Evolutionary conservation across 139 green algal species (phyloP).

Genomic region (Chlamydomonas sp.): DNA sequence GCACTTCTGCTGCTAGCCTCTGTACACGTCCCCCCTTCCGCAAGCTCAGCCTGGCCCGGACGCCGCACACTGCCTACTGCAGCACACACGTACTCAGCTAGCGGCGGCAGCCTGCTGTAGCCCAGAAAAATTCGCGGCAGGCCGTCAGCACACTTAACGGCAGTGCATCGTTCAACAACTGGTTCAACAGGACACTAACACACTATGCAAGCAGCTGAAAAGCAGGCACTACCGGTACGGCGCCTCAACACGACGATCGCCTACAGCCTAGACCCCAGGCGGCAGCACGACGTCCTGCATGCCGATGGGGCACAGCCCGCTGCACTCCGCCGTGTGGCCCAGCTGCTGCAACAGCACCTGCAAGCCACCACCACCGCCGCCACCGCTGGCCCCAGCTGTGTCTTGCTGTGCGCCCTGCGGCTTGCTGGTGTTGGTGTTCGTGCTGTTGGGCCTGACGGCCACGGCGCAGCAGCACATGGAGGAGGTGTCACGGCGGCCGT

Average conservation of each 20-base stretch:
- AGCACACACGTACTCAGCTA: no score
- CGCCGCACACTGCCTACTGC: no score
- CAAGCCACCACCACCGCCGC: neutral
- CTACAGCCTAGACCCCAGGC: neutral
- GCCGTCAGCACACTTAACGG: no score
- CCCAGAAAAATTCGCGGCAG: no score
- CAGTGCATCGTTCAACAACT: no score
- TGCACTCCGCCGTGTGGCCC: neutral
- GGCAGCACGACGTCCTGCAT: constrained; percentile 1
- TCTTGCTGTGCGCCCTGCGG: neutral
- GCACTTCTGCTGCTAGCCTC: no score
- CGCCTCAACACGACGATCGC: neutral
- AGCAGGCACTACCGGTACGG: neutral
- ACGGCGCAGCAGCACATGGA: neutral
- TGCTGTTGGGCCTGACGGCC: neutral
- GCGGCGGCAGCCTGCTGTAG: no score
- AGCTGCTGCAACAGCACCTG: neutral
- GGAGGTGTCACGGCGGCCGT: neutral
- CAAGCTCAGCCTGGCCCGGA: no score
- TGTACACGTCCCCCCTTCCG: no score
- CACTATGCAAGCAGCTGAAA: neutral
- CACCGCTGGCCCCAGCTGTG: neutral
- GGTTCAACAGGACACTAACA: no score
- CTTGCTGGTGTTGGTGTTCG: neutral
- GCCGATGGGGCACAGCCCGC: neutral